Conservation (phyloP, 106 monocot species). For the Dendrobium huoshanense region DNA sequence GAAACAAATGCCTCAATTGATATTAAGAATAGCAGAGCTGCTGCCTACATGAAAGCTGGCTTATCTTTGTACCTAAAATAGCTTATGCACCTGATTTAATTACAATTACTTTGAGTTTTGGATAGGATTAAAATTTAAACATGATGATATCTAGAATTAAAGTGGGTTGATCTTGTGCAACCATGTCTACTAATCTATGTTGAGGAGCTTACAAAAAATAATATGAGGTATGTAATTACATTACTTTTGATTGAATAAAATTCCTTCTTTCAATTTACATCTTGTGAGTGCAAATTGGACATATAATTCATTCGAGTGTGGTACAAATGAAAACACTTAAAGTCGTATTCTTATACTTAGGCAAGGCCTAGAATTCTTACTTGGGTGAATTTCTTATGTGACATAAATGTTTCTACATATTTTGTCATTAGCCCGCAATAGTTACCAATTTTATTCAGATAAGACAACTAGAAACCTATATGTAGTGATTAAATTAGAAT, state of each 20-base stretch:
- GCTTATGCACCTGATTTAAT: not conserved
- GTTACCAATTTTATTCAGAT: too few relatives aligned
- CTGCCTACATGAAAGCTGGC: not conserved
- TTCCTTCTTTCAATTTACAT: not conserved
- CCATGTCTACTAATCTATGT: not conserved
- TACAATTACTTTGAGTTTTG: not conserved
- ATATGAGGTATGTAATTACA: not conserved
- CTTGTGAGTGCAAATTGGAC: not conserved
- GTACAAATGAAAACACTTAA: too few relatives aligned
- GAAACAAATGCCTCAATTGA: not conserved
- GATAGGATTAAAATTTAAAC: not conserved
- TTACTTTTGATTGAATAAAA: not conserved
- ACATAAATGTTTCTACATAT: too few relatives aligned
- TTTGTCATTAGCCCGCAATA: too few relatives aligned
- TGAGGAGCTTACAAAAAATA: not conserved
- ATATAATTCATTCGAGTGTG: not conserved
- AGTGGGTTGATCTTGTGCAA: not conserved
- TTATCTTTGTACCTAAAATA: not conserved
- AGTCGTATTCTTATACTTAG: too few relatives aligned
- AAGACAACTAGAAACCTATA: too few relatives aligned
- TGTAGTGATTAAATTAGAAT: too few relatives aligned
- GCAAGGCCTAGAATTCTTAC: too few relatives aligned
- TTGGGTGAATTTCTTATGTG: too few relatives aligned
- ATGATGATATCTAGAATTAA: not conserved
- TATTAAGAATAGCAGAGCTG: not conserved